Percentiles rank a stretch among this genome's conserved stretches.
These are phyloP conservation scores for Fulvia fulva DNA, from an alignment of 2,329 filamentous ascomycete genomes.

Conservation along the genomic window DNA sequence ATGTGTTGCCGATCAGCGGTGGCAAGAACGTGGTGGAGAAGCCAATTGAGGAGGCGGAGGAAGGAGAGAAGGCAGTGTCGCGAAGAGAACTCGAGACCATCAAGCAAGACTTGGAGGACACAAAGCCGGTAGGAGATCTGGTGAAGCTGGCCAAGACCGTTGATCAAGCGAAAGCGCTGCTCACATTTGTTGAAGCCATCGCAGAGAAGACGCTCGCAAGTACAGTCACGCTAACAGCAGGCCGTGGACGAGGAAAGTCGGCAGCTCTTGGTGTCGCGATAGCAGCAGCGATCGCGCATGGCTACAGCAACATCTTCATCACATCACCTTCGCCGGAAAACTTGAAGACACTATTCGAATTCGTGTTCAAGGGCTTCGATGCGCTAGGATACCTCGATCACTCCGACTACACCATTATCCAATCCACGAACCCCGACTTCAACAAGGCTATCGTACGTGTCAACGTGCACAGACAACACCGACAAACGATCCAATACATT, in stretches of 20 bases:
- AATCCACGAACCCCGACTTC: slow-evolving; percentile 96
- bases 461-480: slow-evolving; percentile 89
- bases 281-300: slow-evolving; percentile 88
- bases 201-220: slow-evolving; percentile 91
- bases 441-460: slow-evolving; percentile 98
- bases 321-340: slow-evolving; percentile 97
- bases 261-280: slow-evolving; percentile 92
- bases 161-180: slow-evolving; percentile 93
- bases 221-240: slow-evolving; percentile 90
- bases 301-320: slow-evolving; percentile 99
- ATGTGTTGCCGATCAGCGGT: slow-evolving; percentile 93
- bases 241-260: slow-evolving; percentile 92
- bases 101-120: slow-evolving; percentile 82
- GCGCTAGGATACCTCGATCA: slow-evolving; percentile 91
- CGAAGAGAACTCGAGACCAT: slow-evolving; percentile 75
- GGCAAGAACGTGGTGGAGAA: slow-evolving; percentile 84
- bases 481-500: slow-evolving; percentile 98
- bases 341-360: slow-evolving; percentile 96
- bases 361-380: slow-evolving; percentile 97
- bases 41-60: slow-evolving; percentile 66
- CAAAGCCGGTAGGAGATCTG: slow-evolving; percentile 79
- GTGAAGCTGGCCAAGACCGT: slow-evolving; percentile 83
- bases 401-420: slow-evolving; percentile 94
- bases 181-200: slow-evolving; percentile 95
- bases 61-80: slow-evolving; percentile 66